phyloP scores from a whole-genome alignment of 2,329 filamentous ascomycete genomes.

The Simplicillium aogashimaense region DNA sequence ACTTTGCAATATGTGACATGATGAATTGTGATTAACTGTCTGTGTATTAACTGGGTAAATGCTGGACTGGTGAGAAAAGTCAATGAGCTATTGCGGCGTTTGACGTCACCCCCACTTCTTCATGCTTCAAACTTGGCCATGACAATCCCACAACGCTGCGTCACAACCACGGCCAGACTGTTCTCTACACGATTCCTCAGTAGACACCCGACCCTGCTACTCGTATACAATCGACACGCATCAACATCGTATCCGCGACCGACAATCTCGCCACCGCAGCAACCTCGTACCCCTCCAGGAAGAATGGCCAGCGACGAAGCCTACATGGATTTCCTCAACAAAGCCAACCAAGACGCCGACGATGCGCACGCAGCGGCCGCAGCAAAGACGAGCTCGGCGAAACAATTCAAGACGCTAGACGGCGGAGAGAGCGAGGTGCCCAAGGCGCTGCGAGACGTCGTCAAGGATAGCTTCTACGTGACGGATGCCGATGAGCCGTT shows the following conservation, averaged over 20 bases:
- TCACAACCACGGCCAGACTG: too few species aligned
- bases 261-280: not conserved
- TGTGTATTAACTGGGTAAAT: too few species aligned
- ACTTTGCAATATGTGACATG: too few species aligned
- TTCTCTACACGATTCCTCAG: too few species aligned
- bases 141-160: too few species aligned
- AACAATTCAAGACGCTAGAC: constrained; percentile 13
- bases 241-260: not conserved
- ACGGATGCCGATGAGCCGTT: constrained; percentile 86
- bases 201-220: too few species aligned
- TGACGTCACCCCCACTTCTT: constrained; percentile 22
- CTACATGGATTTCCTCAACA: constrained; percentile 77
- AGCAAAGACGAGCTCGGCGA: constrained; percentile 10
- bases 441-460: constrained; percentile 37
- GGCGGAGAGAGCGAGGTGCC: constrained; percentile 18
- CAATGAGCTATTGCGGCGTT: not conserved
- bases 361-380: constrained; percentile 34
- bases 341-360: constrained; percentile 72
- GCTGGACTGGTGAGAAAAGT: too few species aligned
- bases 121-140: constrained; percentile 5
- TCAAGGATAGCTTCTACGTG: constrained; percentile 53
- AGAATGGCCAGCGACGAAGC: constrained; percentile 69
- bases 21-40: too few species aligned
- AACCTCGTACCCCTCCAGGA: constrained; percentile 9
- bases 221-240: too few species aligned